These are phyloP conservation scores for Penicillium dipodomyicola DNA, from an alignment of 495 filamentous ascomycete genomes.

Conservation along the genomic window DNA sequence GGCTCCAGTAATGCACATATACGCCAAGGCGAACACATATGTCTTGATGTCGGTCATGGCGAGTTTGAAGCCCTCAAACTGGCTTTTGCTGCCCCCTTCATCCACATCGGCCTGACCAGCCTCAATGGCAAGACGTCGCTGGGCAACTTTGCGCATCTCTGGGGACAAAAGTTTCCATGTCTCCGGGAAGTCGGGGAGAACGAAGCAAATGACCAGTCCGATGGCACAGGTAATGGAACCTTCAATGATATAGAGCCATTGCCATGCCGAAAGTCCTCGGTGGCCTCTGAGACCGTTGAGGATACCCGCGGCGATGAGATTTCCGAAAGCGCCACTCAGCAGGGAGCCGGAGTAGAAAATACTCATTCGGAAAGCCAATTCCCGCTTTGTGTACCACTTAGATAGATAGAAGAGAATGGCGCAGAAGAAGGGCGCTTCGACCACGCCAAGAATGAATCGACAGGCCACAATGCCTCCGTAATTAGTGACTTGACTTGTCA, in stretches of 20 bases:
- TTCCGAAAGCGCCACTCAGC: conserved; percentile 62
- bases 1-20: conserved; percentile 52
- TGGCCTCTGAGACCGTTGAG: conserved; percentile 40
- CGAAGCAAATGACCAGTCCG: conserved; percentile 37
- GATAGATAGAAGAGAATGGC: conserved; percentile 55
- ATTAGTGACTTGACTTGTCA: conserved; percentile 51
- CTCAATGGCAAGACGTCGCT: conserved; percentile 47
- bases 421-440: conserved; percentile 53
- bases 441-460: conserved; percentile 53
- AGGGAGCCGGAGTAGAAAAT: conserved; percentile 67
- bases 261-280: conserved; percentile 47
- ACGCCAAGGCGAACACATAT: conserved; percentile 47
- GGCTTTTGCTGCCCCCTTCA: conserved; percentile 46
- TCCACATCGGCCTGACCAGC: conserved; percentile 51
- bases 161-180: conserved; percentile 46
- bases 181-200: conserved; percentile 52
- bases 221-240: conserved; percentile 43
- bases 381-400: conserved; percentile 59
- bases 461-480: conserved; percentile 54
- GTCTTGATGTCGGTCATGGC: conserved; percentile 53
- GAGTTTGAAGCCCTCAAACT: conserved; percentile 49
- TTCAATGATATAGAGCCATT: conserved; percentile 54
- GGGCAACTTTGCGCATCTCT: conserved; percentile 51
- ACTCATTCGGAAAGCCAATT: conserved; percentile 57
- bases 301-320: conserved; percentile 58